These are phyloP conservation scores for Trichophyton rubrum DNA, from an alignment of 2,329 filamentous ascomycete genomes.

Conservation along the genomic window DNA sequence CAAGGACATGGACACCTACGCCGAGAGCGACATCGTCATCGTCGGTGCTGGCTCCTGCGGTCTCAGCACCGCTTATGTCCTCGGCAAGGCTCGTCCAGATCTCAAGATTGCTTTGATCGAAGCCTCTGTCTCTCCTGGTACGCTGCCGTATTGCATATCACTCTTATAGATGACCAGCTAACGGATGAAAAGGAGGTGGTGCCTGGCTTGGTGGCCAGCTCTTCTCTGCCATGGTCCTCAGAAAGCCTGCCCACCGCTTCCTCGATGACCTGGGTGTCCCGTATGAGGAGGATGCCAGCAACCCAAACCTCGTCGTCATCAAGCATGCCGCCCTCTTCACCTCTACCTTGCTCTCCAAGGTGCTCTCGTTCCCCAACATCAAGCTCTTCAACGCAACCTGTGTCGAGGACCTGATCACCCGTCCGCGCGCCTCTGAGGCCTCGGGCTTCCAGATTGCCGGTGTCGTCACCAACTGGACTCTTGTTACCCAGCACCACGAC, in stretches of 20 bases:
- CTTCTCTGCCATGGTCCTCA: constrained; percentile 91
- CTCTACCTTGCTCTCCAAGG: constrained; percentile 70
- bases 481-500: constrained; percentile 76
- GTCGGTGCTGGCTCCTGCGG: constrained; percentile 83
- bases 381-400: constrained; percentile 94
- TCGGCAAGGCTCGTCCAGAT: constrained; percentile 73
- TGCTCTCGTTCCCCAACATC: constrained; percentile 74
- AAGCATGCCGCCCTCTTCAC: constrained; percentile 92
- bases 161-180: background rate
- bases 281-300: constrained; percentile 78
- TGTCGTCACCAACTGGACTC: constrained; percentile 92
- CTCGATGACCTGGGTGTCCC: constrained; percentile 67
- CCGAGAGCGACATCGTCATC: constrained; percentile 89
- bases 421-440: constrained; percentile 41
- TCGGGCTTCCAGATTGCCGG: constrained; percentile 60
- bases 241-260: constrained; percentile 80
- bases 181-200: constrained; percentile 51
- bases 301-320: constrained; percentile 78
- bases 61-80: constrained; percentile 69
- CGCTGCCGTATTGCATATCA: constrained; percentile 9
- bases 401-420: constrained; percentile 86
- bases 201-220: constrained; percentile 91
- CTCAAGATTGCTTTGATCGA: constrained; percentile 86
- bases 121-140: constrained; percentile 65
- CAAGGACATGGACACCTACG: constrained; percentile 72